These are phyloP conservation scores for Onygenales sp. DNA, from an alignment of 2,329 filamentous ascomycete genomes.

Conservation along the genomic window DNA sequence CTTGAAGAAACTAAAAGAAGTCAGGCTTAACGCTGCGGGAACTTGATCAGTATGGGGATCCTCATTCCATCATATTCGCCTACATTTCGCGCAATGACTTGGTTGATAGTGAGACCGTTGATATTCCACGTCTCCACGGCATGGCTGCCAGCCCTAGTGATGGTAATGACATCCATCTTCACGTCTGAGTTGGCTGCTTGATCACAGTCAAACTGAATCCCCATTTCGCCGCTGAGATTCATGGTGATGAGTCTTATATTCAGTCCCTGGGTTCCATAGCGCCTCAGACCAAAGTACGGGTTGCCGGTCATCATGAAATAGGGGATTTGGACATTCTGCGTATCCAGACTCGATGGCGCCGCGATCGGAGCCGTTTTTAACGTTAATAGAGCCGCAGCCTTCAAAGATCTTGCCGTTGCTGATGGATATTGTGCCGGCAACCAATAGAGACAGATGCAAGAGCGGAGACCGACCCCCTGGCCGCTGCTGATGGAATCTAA, in stretches of 20 bases:
- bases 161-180: constrained; percentile 42
- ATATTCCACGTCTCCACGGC: constrained; percentile 54
- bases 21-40: too few species aligned
- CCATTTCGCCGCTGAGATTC: constrained; percentile 46
- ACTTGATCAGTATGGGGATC: too few species aligned
- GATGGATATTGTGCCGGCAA: too few species aligned
- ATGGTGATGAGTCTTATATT: constrained; percentile 44
- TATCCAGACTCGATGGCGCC: constrained; percentile 13
- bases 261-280: constrained; percentile 43
- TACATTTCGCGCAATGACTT: constrained; percentile 45
- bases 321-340: constrained; percentile 45
- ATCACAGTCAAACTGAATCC: constrained; percentile 51
- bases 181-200: constrained; percentile 44
- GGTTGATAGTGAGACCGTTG: constrained; percentile 42
- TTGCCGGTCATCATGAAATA: constrained; percentile 50
- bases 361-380: too few species aligned
- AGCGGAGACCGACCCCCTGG: constrained; percentile 27
- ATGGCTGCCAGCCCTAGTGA: constrained; percentile 46
- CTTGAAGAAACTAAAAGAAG: too few species aligned
- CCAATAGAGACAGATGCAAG: constrained; percentile 30
- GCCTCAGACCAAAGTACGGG: constrained; percentile 49
- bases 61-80: constrained; percentile 33
- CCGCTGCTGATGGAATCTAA: constrained; percentile 44
- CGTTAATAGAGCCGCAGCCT: too few species aligned
- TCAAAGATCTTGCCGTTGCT: too few species aligned